Conservation (phyloP, 2,329 filamentous ascomycete genomes). For the Atkinsonella texensis region DNA sequence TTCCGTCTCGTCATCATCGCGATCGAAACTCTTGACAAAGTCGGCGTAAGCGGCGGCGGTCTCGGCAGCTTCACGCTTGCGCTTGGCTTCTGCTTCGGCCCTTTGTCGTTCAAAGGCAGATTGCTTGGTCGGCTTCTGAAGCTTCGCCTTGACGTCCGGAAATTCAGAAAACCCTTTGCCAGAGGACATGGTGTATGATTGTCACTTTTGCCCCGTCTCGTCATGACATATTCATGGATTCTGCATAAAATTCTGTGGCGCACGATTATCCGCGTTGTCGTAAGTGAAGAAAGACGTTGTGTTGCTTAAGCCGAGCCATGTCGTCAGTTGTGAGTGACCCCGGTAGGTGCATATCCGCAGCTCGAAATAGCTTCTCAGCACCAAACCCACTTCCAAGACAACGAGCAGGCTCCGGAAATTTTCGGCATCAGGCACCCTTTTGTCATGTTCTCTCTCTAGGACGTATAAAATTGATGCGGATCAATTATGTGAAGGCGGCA, state of each 20-base stretch:
- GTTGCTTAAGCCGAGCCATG: background rate
- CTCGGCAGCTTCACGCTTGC: constrained; percentile 71
- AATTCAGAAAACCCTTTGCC: constrained; percentile 44
- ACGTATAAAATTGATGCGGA: no score
- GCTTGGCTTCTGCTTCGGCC: constrained; percentile 81
- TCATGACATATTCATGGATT: constrained; percentile 7
- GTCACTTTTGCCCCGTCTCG: background rate
- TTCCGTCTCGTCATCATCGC: constrained; percentile 36
- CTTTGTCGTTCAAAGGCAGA: constrained; percentile 82
- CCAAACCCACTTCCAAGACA: background rate
- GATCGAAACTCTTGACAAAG: constrained; percentile 70
- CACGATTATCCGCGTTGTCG: background rate
- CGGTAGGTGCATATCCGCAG: constrained; percentile 10
- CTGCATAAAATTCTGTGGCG: background rate
- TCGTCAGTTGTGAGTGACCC: background rate
- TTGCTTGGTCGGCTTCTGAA: constrained; percentile 69
- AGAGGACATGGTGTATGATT: constrained; percentile 29
- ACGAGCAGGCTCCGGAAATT: background rate
- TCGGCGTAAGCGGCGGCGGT: constrained; percentile 78
- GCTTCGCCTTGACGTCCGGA: constrained; percentile 63
- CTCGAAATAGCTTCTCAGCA: background rate
- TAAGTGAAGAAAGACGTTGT: background rate
- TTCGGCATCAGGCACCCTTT: background rate
- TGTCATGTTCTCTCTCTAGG: no score
- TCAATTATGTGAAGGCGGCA: no score